Evolutionary conservation across 257 asterid genomes (phyloP), one percentile per base, ranked within the genome.

Genomic region (Rhazya stricta): DNA sequence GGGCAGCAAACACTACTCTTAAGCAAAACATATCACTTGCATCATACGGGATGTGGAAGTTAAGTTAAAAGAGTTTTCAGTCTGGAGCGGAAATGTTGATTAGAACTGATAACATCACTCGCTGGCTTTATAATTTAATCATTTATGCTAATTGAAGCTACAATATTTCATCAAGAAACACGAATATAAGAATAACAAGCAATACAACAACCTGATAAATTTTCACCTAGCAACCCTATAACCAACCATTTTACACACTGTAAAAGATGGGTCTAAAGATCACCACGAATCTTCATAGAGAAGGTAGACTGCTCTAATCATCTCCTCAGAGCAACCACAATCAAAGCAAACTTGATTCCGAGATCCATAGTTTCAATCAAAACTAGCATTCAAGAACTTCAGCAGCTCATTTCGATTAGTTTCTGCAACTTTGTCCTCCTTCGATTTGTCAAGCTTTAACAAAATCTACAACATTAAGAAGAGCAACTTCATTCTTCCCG

Each of bases 391-490:
- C 95, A 94, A 87, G 88, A 94, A 94, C 79, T 87, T 92, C 84
- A 94, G 84, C 72, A 94, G 88, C 78, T 94, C 94, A 70, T 87
- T 92, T 65, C 99, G 90, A 48, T 94, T 92, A 80, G 66, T 87
- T 88, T 94, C 99, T 34, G 96, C 97, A 87, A 87, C 76, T 84
- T 90, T 94, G 88, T 94, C 99, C 88, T 94, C 96, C 89, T 94
- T 92, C 6, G 97, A 86, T 84, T 94, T 94, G 42, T 94, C 99
- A 46, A 92, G 87, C 89, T 94, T 94, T 85, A 94, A 74, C 71
- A 88, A 81, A 77, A 94, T 94, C 99, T 94, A 79, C 81, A 76
- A 79, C 74, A 71, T 46, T 53, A 34, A 61, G 61, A 75, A 75
- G 46, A 71, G 19, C 23, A 71, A 5, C 8, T 54, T 39, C 70